Conservation (phyloP, 164 flowering plant species). For the Macadamia integrifolia region DNA sequence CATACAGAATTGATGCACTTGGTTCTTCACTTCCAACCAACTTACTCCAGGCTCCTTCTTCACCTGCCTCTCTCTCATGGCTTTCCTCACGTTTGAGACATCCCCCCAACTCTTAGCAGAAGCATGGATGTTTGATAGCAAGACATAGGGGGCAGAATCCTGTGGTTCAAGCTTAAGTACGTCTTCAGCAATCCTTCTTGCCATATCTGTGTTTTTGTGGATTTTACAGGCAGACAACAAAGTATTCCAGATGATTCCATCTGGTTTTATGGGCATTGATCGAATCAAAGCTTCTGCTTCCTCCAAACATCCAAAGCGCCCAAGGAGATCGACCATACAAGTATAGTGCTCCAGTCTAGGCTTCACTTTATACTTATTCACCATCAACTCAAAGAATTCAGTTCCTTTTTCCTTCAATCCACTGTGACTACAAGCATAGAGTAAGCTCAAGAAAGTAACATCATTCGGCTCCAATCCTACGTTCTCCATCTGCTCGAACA, state of each 20-base stretch:
- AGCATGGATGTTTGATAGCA: constrained; percentile 45
- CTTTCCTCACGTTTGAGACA: constrained; percentile 39
- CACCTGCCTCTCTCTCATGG: constrained; percentile 40
- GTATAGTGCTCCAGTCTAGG: constrained; percentile 34
- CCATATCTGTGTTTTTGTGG: constrained; percentile 49
- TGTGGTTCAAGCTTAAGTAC: constrained; percentile 34
- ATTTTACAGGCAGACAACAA: constrained; percentile 49
- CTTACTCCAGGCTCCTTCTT: constrained; percentile 32
- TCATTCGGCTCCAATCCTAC: constrained; percentile 38
- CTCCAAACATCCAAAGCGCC: too few species aligned
- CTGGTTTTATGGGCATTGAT: constrained; percentile 47
- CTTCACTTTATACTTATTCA: constrained; percentile 26
- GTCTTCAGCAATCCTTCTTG: constrained; percentile 37
- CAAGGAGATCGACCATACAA: too few species aligned
- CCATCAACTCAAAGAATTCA: constrained; percentile 38
- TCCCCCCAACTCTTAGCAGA: constrained; percentile 41
- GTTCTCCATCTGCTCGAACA: constrained; percentile 37
- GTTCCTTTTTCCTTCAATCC: constrained; percentile 49
- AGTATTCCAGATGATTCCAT: constrained; percentile 53
- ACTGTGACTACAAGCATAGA: constrained; percentile 52
- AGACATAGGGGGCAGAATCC: constrained; percentile 47
- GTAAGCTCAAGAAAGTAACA: constrained; percentile 49
- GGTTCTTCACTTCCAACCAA: too few species aligned
- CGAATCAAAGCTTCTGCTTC: constrained; percentile 39
- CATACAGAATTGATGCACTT: too few species aligned